phyloP scores from a whole-genome alignment of 192 early-diverging fungal genomes.

The Chytriomyces sp. region DNA sequence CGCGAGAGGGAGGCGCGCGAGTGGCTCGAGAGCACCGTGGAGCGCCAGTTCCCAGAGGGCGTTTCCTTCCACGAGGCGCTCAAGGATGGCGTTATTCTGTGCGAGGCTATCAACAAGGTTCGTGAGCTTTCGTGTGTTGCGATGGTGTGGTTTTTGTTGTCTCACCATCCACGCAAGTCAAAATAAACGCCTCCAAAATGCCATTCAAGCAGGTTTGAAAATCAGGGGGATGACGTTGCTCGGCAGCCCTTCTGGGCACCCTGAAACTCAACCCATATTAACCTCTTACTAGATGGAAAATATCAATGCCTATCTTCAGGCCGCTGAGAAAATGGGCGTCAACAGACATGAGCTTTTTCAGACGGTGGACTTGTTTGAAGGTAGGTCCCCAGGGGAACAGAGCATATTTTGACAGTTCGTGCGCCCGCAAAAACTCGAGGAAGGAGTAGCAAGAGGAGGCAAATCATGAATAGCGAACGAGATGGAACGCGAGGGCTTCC shows the following conservation, averaged over 20 bases:
- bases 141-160: conserved; percentile 21
- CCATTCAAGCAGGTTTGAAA: conserved; percentile 68
- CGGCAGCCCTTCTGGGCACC: neutral
- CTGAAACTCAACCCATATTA: too few species aligned
- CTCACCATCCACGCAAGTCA: conserved; percentile 50
- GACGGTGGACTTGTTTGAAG: conserved; percentile 80
- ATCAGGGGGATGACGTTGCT: neutral
- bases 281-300: conserved; percentile 73
- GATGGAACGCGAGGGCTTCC: conserved; percentile 19
- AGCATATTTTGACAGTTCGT: conserved; percentile 28
- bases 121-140: conserved; percentile 27
- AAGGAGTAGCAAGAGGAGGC: too few species aligned
- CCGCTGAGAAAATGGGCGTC: conserved; percentile 65
- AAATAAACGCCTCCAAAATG: conserved; percentile 67
- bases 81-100: conserved; percentile 75
- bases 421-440: neutral
- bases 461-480: too few species aligned
- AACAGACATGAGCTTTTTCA: conserved; percentile 76
- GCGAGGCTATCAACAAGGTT: conserved; percentile 58
- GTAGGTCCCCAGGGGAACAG: conserved; percentile 27
- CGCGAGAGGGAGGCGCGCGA: conserved; percentile 59
- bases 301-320: conserved; percentile 71
- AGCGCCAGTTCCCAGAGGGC: conserved; percentile 51
- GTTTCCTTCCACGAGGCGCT: conserved; percentile 67
- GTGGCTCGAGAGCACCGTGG: conserved; percentile 69